Evolutionary conservation across 257 asterid genomes (phyloP).

Genomic region (Nicotiana tabacum): DNA sequence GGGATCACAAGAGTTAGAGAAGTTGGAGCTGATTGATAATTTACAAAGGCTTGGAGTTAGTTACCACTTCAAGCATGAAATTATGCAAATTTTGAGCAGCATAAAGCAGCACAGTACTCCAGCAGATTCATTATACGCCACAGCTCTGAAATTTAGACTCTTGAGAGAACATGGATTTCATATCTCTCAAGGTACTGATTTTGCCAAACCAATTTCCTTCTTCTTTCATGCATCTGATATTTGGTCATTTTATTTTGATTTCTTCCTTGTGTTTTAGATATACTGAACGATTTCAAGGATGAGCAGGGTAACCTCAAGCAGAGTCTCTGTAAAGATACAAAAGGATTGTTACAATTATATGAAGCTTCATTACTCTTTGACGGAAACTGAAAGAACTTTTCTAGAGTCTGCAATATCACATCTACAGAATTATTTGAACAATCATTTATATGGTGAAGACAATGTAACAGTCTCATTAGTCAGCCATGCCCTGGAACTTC

Average conservation of each 20-base stretch:
- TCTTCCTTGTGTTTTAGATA: constrained; percentile 11
- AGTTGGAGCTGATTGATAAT: too few species aligned
- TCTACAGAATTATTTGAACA: too few species aligned
- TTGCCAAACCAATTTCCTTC: background rate
- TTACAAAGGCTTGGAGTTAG: too few species aligned
- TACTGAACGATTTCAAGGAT: constrained; percentile 22
- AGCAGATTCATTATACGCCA: background rate
- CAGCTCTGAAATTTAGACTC: constrained; percentile 23
- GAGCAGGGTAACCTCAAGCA: constrained; percentile 17
- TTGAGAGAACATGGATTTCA: constrained; percentile 18
- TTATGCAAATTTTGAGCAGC: background rate
- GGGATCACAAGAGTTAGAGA: too few species aligned
- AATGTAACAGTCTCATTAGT: too few species aligned
- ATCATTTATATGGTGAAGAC: too few species aligned
- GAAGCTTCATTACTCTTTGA: constrained; percentile 29
- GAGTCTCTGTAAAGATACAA: constrained; percentile 3
- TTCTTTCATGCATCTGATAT: background rate
- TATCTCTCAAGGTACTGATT: constrained; percentile 2
- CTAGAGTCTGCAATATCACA: background rate
- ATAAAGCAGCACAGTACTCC: background rate
- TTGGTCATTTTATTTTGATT: too few species aligned
- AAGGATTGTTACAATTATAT: constrained; percentile 23
- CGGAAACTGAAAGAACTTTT: constrained; percentile 14
- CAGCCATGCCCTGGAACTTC: too few species aligned
- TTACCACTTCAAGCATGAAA: too few species aligned